These are phyloP conservation scores for Aspergillus sp. DNA, from an alignment of 2,329 filamentous ascomycete species.

Conservation along the genomic window DNA sequence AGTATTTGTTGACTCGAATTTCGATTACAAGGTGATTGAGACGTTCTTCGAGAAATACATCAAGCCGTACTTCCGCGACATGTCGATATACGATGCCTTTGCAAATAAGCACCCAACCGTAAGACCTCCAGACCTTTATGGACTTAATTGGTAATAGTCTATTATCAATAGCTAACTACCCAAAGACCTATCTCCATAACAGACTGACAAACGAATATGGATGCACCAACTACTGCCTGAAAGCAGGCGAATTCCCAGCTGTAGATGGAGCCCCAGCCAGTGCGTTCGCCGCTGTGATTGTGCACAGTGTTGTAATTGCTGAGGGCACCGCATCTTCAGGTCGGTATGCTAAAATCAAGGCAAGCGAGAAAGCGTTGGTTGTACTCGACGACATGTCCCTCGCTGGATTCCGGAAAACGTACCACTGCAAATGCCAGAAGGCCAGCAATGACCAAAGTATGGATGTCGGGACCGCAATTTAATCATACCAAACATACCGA, in stretches of 20 bases:
- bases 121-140: conserved; percentile 12
- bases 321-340: conserved; percentile 54
- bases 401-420: conserved; percentile 53
- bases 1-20: conserved; percentile 80
- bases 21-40: conserved; percentile 65
- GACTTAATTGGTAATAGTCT: neutral
- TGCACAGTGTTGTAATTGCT: conserved; percentile 64
- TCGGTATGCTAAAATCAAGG: conserved; percentile 62
- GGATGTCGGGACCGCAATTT: conserved; percentile 25
- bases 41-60: conserved; percentile 70
- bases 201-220: conserved; percentile 56
- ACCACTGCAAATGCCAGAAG: conserved; percentile 55
- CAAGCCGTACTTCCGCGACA: conserved; percentile 71
- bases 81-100: conserved; percentile 78
- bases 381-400: conserved; percentile 43
- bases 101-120: conserved; percentile 74
- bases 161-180: neutral
- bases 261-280: conserved; percentile 39
- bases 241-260: conserved; percentile 38
- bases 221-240: conserved; percentile 52
- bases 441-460: conserved; percentile 3
- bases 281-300: conserved; percentile 63
- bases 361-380: conserved; percentile 34
- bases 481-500: neutral
- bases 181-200: conserved; percentile 56